Evolutionary conservation across 116 monocot genomes (phyloP), one percentile per base, ranked within the genome.

Genomic region (Phalaenopsis hybrid): DNA sequence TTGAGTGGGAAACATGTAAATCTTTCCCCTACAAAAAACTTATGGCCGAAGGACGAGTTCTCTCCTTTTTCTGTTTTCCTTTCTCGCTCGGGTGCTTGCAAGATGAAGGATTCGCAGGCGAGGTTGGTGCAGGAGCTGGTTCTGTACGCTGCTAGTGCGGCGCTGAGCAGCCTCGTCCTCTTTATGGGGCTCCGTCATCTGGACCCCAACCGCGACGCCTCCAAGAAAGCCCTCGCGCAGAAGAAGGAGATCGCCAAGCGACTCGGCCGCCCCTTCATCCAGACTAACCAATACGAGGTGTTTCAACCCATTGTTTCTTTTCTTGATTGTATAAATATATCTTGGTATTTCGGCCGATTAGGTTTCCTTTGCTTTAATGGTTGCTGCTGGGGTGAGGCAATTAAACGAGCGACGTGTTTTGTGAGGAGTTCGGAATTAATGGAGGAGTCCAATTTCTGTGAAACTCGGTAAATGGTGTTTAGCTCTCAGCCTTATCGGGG

Each of bases 201-300:
- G 25, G 96, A 96, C 89, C 94, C 96, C 65, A 94, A 94, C 72
- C 89, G 94, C 44, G 94, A 85, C 44, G 94, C 94, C 79, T 81
- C 87, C 63, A 92, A 91, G 90, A 96, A 92, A 82, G 92, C 96
- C 7, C 88, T 86, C 63, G 87, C 94, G 86, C 89, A 94, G 70
- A 96, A 94, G 94, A 96, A 94, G 90, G 96, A 96, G 84, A 96
- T 96, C 55, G 88, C 96, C 83, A 92, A 87, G 85, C 94, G 96
- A 81, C 91, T 96, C 63, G 94, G 94, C 76, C 88, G 96, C 8
- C 96, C 96, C 58, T 85, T 94, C 28, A 77, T 91, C 79, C 82
- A 91, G 51, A 96, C 96, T 75, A 92, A 89, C 45, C 91, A 88
- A 43, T 96, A 96, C 85, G 96, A 96, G 94, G 96, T 96, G 9